A percentile compares a stretch with the other conserved stretches of the same genome.
Conservation (phyloP, 306 rosid genomes). For the Cucurbita maxima region DNA sequence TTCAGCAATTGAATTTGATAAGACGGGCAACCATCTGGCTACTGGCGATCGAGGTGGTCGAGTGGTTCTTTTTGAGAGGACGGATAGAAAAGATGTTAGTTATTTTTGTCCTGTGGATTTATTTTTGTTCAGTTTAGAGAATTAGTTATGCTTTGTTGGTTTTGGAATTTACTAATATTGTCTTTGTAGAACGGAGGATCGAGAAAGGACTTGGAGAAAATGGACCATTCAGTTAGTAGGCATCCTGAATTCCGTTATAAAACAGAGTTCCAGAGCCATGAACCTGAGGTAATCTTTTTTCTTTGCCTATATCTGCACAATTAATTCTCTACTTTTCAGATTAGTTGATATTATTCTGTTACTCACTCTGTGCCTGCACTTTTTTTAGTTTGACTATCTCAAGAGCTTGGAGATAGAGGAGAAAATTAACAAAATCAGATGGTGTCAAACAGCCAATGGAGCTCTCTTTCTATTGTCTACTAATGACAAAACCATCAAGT, state of each 20-base stretch:
- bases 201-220: conserved; percentile 80
- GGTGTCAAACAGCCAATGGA: conserved; percentile 97
- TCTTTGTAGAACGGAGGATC: conserved; percentile 45
- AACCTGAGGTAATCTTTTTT: conserved; percentile 62
- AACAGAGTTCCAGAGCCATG: conserved; percentile 99
- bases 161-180: not conserved
- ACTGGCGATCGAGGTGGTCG: conserved; percentile 99
- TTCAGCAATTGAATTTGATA: conserved; percentile 96
- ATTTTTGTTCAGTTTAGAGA: conserved; percentile 6
- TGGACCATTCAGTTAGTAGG: conserved; percentile 60
- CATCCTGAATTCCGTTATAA: conserved; percentile 98
- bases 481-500: conserved; percentile 89
- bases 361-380: not conserved
- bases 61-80: conserved; percentile 97
- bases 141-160: conserved; percentile 5
- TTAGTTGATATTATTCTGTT: conserved; percentile 3
- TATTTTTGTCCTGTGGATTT: conserved; percentile 9
- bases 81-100: conserved; percentile 77
- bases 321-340: not conserved
- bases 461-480: conserved; percentile 90
- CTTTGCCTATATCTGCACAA: not conserved
- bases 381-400: conserved; percentile 86
- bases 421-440: conserved; percentile 97
- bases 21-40: conserved; percentile 91
- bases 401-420: conserved; percentile 99